Evolutionary conservation across 2,329 filamentous ascomycete genomes (phyloP).

Genomic region (Uncinocarpus reesii): DNA sequence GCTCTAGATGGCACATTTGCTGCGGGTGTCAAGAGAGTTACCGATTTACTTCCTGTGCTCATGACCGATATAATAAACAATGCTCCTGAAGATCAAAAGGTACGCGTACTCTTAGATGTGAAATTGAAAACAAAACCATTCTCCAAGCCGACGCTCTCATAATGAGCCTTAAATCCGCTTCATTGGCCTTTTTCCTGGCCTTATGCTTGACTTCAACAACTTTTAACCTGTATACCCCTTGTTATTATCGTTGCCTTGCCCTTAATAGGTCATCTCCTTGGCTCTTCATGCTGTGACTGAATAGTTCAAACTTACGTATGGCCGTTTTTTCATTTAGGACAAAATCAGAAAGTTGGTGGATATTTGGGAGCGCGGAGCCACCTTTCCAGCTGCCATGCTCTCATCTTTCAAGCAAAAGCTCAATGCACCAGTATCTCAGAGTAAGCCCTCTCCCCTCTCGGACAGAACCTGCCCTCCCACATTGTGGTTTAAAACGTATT

Average conservation of each 20-base stretch:
- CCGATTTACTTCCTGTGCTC: slow-evolving; percentile 81
- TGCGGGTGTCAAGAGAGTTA: slow-evolving; percentile 91
- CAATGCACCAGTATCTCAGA: slow-evolving; percentile 48
- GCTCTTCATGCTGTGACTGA: slow-evolving; percentile 21
- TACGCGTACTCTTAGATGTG: slow-evolving; percentile 47
- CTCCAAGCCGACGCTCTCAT: slow-evolving; percentile 7
- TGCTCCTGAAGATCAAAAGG: slow-evolving; percentile 91
- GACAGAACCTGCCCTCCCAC: slow-evolving; percentile 1
- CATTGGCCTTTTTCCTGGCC: slow-evolving; percentile 1
- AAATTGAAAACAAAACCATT: slow-evolving; percentile 11
- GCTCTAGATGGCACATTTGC: slow-evolving; percentile 87
- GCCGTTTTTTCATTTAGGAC: slow-evolving; percentile 54
- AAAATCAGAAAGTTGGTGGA: slow-evolving; percentile 93
- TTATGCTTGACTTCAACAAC: slow-evolving; percentile 11
- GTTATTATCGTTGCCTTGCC: not conserved
- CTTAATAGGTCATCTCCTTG: slow-evolving; percentile 1
- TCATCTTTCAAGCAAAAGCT: slow-evolving; percentile 73
- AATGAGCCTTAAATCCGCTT: slow-evolving; percentile 4
- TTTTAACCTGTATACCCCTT: slow-evolving; percentile 12
- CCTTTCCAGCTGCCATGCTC: slow-evolving; percentile 74
- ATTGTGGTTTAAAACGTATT: slow-evolving; percentile 8
- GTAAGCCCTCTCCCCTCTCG: slow-evolving; percentile 46
- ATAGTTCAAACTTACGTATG: slow-evolving; percentile 42
- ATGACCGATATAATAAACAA: slow-evolving; percentile 91
- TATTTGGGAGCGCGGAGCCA: slow-evolving; percentile 94